These are phyloP conservation scores for Potentilla sterilis DNA, from an alignment of 306 rosid genomes.

Conservation along the genomic window DNA sequence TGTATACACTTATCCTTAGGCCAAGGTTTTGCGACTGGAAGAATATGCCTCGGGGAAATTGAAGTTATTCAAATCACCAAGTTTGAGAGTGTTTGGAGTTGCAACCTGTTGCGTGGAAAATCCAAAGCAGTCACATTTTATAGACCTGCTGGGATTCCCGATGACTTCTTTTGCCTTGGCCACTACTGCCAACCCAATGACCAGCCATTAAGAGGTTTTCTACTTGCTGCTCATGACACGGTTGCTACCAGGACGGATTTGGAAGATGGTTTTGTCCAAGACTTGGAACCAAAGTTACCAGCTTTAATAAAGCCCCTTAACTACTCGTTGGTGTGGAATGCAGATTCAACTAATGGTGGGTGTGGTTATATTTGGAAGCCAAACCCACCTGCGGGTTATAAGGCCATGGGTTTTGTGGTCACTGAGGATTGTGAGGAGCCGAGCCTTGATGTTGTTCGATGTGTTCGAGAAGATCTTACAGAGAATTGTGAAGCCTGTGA, in stretches of 20 bases:
- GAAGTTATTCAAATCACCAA: constrained; percentile 48
- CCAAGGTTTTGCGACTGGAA: constrained; percentile 67
- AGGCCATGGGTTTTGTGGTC: constrained; percentile 73
- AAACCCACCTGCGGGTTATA: constrained; percentile 76
- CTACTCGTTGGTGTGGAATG: constrained; percentile 67
- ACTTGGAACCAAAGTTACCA: constrained; percentile 31
- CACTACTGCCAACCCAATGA: constrained; percentile 65
- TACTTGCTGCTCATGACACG: constrained; percentile 61
- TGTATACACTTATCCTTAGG: constrained; percentile 44
- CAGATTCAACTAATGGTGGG: constrained; percentile 46
- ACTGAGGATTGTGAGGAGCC: constrained; percentile 59
- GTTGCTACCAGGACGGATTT: constrained; percentile 17
- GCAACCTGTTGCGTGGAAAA: constrained; percentile 43
- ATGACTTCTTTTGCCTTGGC: constrained; percentile 81
- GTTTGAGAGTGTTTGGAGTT: constrained; percentile 65
- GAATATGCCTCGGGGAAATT: constrained; percentile 70
- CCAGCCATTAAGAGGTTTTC: constrained; percentile 62
- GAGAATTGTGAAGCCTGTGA: constrained; percentile 68
- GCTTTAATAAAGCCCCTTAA: constrained; percentile 55
- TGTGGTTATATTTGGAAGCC: constrained; percentile 85
- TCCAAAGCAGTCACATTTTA: constrained; percentile 60
- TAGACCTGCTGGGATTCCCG: constrained; percentile 65
- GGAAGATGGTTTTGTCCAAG: constrained; percentile 22
- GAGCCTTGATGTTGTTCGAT: constrained; percentile 53
- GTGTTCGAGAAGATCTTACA: constrained; percentile 76